Evolutionary conservation across 331 rosid species (phyloP), one percentile per base, ranked within the genome.

Genomic region (Malus hybrid): DNA sequence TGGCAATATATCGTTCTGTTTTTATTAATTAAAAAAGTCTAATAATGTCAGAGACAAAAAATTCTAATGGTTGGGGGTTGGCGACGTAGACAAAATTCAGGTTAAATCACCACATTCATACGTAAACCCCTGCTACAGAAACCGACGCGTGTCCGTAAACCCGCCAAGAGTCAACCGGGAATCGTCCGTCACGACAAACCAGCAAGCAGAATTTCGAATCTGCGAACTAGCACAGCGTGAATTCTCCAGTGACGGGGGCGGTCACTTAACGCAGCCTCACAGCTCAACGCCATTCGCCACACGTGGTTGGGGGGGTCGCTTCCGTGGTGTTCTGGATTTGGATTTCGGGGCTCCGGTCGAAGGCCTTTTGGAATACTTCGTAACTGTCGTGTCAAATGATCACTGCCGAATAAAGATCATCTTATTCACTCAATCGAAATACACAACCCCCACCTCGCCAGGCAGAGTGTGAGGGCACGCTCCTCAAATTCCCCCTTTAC

Each of bases 321-420:
- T 64, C 75, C 83, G 2, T 42, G 0, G 50, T 71, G 79, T 18
- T 69, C 77, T 81, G 83, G 81, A 70, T 24, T 73, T 71, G 82
- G 60, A 74, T 74, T 72, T 57, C 11, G 15, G 79, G 78, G 60
- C 57, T 34, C 67, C 1, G 56, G 46, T 73, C 70, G 65, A 34
- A 31, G 44, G 70, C 79, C 80, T 88, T 86, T 82, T 79, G 65
- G 80, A 84, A 76, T 57, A 77, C 71, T 74, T 74, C 36, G 56
- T 79, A 82, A 82, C 86, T 73, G 80, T 83, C 88, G 81, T 50
- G 81, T 87, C 88, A 83, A 79, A 31, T 61, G 85, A 78, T 87
- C 85, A 76, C 79, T 18, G 74, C 83, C 80, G 71, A 69, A 84
- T 67, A 80, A 83, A 86, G 86, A 84, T 78, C 81, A 83, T 33